Conservation (phyloP, 495 filamentous ascomycete genomes). For the Aspergillus avenaceus region DNA sequence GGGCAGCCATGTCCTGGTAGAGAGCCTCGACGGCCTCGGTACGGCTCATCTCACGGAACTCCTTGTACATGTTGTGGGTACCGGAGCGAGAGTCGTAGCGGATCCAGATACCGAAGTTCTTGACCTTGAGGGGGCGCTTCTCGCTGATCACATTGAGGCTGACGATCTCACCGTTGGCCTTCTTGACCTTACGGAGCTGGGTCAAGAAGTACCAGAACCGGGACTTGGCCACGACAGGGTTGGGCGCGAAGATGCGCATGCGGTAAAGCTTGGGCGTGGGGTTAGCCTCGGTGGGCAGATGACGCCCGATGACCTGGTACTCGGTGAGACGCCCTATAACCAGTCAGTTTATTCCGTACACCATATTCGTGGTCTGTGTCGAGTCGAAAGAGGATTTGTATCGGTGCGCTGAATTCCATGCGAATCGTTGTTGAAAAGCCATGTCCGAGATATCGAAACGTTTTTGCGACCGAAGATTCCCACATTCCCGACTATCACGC, state of each 20-base stretch:
- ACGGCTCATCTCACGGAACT: slow-evolving; percentile 97
- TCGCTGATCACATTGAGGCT: slow-evolving; percentile 93
- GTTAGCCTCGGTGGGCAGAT: slow-evolving; percentile 93
- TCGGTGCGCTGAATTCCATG: slow-evolving; percentile 20
- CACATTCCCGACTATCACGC: neutral
- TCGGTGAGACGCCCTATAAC: slow-evolving; percentile 90
- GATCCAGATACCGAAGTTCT: slow-evolving; percentile 99
- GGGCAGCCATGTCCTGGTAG: slow-evolving; percentile 99
- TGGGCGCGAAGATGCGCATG: slow-evolving; percentile 99
- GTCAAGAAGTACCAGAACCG: slow-evolving; percentile 99
- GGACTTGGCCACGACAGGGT: slow-evolving; percentile 96
- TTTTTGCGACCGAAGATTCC: slow-evolving; percentile 6
- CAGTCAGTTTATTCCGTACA: slow-evolving; percentile 30
- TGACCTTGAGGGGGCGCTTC: slow-evolving; percentile 98
- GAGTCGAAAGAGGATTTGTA: slow-evolving; percentile 11
- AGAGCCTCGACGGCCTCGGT: slow-evolving; percentile 91
- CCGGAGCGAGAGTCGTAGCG: slow-evolving; percentile 99
- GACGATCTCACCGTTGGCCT: slow-evolving; percentile 98
- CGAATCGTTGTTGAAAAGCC: neutral
- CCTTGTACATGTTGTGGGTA: slow-evolving; percentile 99
- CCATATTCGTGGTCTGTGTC: slow-evolving; percentile 3
- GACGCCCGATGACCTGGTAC: slow-evolving; percentile 99
- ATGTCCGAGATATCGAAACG: neutral
- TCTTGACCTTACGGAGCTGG: slow-evolving; percentile 99
- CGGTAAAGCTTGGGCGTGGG: slow-evolving; percentile 97